Evolutionary conservation across 202 grass and related monocot genomes (phyloP), one percentile per base, ranked within the genome.

Genomic region (Hordeum pubiflorum): DNA sequence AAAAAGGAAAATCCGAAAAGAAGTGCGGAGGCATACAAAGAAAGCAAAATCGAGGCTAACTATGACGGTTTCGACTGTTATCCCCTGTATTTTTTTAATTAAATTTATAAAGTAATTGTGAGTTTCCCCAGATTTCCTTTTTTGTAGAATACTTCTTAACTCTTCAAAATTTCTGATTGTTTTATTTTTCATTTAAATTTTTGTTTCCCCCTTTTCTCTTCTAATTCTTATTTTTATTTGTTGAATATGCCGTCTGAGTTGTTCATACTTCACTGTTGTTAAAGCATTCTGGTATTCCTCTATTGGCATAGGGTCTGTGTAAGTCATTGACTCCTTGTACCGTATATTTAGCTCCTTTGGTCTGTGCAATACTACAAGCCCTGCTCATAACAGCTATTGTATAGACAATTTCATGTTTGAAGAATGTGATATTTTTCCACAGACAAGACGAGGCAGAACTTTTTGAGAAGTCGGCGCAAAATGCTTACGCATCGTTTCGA

Each of bases 361-460:
- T 39, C 39, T 44, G 20, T 69, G 41, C 37, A 69, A 44, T 44
- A 70, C 21, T 44, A 70, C n/a, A 21, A 20, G 32, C 8, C 38
- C 12, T 44, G 40, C 22, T 71, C 59, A 85, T 77, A 81, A 71
- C 39, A 32, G 50, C 22, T 76, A n/a, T 63, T 21, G 20, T 77
- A 37, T 27, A 10, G 40, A 50, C 29, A 9, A 76, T 60, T 40
- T 60, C 74, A 39, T 74, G 33, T 87, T 69, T 81, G 50, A 83
- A 58, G 57, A 75, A 80, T 22, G 24, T 84, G n/a, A 79, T 69
- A 15, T 78, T 14, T 86, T 81, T 84, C 65, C 10, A 58, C 88
- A 98, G 92, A 58, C 76, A 86, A 12, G 88, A 98, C 3, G 95
- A 98, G 78, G 88, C 90, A 63, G 95, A 93, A 52, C 80, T 93